phyloP scores from a whole-genome alignment of 140 eudicot species.

The Erigeron philadelphicus region DNA sequence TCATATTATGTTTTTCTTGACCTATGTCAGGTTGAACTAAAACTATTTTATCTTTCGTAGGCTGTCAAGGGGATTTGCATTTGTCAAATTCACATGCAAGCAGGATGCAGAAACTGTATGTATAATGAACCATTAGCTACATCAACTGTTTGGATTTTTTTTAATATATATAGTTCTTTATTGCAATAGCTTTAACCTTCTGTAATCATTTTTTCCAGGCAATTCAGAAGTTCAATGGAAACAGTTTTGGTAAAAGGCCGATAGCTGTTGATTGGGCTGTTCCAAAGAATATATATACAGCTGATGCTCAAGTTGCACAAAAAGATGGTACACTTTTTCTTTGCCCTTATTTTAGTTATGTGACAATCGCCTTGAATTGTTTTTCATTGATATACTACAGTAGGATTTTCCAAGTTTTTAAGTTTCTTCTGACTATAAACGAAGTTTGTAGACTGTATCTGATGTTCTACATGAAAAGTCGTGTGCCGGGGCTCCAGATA shows the following conservation, averaged over 20 bases:
- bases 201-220: conserved; percentile 45
- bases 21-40: conserved; percentile 2
- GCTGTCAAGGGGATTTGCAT: conserved; percentile 82
- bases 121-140: conserved; percentile 14
- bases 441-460: conserved; percentile 52
- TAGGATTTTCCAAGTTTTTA: not conserved
- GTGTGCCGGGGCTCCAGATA: conserved; percentile 16
- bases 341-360: conserved; percentile 13
- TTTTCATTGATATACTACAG: not conserved
- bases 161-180: not conserved
- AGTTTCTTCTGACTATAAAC: not conserved
- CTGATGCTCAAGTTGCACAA: conserved; percentile 38
- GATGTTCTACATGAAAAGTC: conserved; percentile 46
- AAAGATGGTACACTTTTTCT: conserved; percentile 49
- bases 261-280: conserved; percentile 99
- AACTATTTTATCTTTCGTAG: conserved; percentile 32
- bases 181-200: not conserved
- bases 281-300: conserved; percentile 63
- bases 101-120: conserved; percentile 90
- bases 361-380: not conserved
- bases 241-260: conserved; percentile 60
- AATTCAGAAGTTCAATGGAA: conserved; percentile 77
- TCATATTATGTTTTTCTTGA: not conserved
- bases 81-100: conserved; percentile 87
- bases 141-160: not conserved